These are phyloP conservation scores for Sophora flavescens DNA, from an alignment of 306 rosid species.

Conservation along the genomic window DNA sequence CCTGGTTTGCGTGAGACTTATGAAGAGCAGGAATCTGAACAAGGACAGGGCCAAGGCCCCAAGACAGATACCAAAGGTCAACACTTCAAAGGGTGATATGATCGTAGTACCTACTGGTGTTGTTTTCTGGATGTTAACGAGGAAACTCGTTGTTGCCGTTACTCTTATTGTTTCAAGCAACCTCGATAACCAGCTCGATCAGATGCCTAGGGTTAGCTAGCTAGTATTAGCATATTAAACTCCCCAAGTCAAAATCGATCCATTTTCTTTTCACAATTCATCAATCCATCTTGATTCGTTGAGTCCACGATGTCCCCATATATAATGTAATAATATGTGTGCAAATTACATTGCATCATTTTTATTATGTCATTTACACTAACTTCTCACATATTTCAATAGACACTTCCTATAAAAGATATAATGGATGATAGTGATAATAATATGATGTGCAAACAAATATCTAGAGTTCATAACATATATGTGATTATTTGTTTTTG, in stretches of 20 bases:
- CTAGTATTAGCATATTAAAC: background rate
- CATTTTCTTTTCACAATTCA: background rate
- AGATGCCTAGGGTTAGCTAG: constrained; percentile 60
- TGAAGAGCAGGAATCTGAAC: constrained; percentile 44
- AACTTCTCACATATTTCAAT: too few species aligned
- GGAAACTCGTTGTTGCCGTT: constrained; percentile 47
- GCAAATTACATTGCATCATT: too few species aligned
- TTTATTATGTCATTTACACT: too few species aligned
- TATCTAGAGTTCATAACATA: background rate
- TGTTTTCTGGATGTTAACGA: constrained; percentile 44
- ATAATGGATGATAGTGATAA: too few species aligned
- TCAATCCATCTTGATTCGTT: too few species aligned
- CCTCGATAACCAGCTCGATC: constrained; percentile 68
- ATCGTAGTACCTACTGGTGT: constrained; percentile 49
- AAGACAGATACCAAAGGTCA: constrained; percentile 51
- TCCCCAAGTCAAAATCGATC: background rate
- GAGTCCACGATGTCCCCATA: background rate
- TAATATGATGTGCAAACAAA: too few species aligned
- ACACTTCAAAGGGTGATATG: constrained; percentile 39
- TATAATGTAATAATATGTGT: too few species aligned
- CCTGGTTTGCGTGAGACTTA: constrained; percentile 44
- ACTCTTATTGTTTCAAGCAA: constrained; percentile 53
- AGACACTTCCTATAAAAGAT: too few species aligned
- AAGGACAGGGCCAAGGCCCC: background rate
- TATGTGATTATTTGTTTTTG: background rate